Conservation (phyloP, 2,329 filamentous ascomycete species). For the Clathrospora elynae region DNA sequence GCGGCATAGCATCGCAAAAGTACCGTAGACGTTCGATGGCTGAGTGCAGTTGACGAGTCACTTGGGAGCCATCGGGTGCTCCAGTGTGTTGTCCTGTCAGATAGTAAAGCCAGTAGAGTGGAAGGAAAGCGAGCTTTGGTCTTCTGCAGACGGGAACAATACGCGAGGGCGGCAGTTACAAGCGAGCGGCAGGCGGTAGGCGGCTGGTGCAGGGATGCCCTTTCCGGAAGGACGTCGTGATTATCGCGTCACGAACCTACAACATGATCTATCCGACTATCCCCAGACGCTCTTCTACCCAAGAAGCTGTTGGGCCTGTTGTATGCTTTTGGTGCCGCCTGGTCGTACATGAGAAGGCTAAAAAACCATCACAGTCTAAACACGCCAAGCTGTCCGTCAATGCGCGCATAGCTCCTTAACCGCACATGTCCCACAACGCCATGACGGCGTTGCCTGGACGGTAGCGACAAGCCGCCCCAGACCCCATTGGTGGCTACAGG, state of each 20-base stretch:
- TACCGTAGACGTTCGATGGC: no score
- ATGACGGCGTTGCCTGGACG: slow-evolving; percentile 38
- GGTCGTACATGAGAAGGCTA: no score
- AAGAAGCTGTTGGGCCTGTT: no score
- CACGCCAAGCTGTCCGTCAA: slow-evolving; percentile 11
- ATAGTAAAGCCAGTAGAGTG: not conserved
- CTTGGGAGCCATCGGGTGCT: no score
- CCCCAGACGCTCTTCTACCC: no score
- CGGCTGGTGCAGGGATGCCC: slow-evolving; percentile 15
- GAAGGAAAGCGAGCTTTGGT: not conserved
- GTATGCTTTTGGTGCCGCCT: no score
- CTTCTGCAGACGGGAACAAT: no score
- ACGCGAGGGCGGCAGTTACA: slow-evolving; percentile 13
- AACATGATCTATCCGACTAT: slow-evolving; percentile 18
- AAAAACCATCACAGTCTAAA: no score
- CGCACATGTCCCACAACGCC: slow-evolving; percentile 19
- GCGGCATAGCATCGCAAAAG: no score
- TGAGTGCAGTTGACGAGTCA: no score
- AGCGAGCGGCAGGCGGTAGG: slow-evolving; percentile 10
- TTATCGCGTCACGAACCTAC: slow-evolving; percentile 10
- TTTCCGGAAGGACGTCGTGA: slow-evolving; percentile 2
- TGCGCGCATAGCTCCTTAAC: slow-evolving; percentile 26
- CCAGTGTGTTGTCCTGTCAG: no score
- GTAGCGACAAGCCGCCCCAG: slow-evolving; percentile 24
- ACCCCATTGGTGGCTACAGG: slow-evolving; percentile 36